phyloP scores from a whole-genome alignment of 2,329 filamentous ascomycete genomes.

The Tolypocladium cylindrosporum region DNA sequence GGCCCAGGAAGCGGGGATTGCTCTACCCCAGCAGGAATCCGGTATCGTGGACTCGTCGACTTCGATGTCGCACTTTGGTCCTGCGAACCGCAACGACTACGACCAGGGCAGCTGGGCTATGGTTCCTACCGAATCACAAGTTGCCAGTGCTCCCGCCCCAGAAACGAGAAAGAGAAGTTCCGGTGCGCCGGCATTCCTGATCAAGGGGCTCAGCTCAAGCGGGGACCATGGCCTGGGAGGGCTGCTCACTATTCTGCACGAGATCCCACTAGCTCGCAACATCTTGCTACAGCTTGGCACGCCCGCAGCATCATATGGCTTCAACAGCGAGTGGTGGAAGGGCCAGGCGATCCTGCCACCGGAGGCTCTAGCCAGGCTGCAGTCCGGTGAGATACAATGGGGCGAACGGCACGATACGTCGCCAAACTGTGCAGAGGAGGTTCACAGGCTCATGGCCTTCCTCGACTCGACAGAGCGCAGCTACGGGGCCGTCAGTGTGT shows the following conservation, averaged over 20 bases:
- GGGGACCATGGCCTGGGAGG: conserved; percentile 37
- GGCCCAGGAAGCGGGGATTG: conserved; percentile 38
- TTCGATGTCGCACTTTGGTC: conserved; percentile 43
- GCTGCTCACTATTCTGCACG: conserved; percentile 48
- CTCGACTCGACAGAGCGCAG: conserved; percentile 49
- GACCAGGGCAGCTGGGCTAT: conserved; percentile 49
- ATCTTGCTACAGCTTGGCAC: conserved; percentile 35
- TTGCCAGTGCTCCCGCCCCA: conserved; percentile 17
- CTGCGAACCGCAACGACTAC: conserved; percentile 46
- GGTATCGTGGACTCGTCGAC: conserved; percentile 33
- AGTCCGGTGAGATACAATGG: conserved; percentile 18
- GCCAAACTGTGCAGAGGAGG: conserved; percentile 38
- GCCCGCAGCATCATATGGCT: conserved; percentile 38
- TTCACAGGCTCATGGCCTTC: conserved; percentile 55
- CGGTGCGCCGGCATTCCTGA: conserved; percentile 41
- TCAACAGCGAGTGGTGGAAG: conserved; percentile 51
- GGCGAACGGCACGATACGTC: conserved; percentile 16
- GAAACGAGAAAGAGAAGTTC: conserved; percentile 31
- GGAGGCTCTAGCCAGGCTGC: conserved; percentile 23
- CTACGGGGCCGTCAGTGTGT: conserved; percentile 44
- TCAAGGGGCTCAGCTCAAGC: conserved; percentile 21
- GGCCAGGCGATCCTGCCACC: conserved; percentile 39
- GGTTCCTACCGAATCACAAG: conserved; percentile 29
- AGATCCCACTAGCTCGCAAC: conserved; percentile 49
- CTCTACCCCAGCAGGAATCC: conserved; percentile 34